Conservation (phyloP, 2,329 filamentous ascomycete species). For the Penicillium glabrum region DNA sequence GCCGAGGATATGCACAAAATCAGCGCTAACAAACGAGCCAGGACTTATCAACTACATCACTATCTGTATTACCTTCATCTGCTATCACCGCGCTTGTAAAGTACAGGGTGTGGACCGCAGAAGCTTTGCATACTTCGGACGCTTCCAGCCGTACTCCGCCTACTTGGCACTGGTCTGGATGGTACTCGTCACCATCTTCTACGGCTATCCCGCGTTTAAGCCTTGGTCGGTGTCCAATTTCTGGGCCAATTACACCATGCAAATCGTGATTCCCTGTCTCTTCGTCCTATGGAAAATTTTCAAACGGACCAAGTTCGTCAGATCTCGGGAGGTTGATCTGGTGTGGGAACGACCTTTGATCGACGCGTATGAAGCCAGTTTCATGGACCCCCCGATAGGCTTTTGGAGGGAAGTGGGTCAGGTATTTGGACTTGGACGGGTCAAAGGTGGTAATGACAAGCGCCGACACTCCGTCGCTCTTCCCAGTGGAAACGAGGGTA, state of each 20-base stretch:
- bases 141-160: constrained; percentile 60
- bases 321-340: constrained; percentile 57
- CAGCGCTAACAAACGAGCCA: constrained; percentile 27
- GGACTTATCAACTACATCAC: constrained; percentile 60
- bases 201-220: constrained; percentile 56
- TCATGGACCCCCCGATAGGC: constrained; percentile 50
- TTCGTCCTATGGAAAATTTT: constrained; percentile 64
- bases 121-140: constrained; percentile 58
- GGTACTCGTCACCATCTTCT: constrained; percentile 38
- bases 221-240: constrained; percentile 48
- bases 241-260: constrained; percentile 58
- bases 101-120: constrained; percentile 54
- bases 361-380: constrained; percentile 57
- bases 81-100: constrained; percentile 56
- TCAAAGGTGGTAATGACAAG: constrained; percentile 19
- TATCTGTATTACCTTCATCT: constrained; percentile 60
- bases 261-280: constrained; percentile 54
- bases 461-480: constrained; percentile 2
- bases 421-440: constrained; percentile 37
- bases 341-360: constrained; percentile 61
- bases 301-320: constrained; percentile 58
- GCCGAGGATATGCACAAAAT: not conserved
- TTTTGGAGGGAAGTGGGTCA: constrained; percentile 59
- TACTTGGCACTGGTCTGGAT: constrained; percentile 23
- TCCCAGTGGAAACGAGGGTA: not conserved